Percentiles rank a stretch among this genome's conserved stretches.
Conservation (phyloP, 345 rosid species). For the Garcia nutans region DNA sequence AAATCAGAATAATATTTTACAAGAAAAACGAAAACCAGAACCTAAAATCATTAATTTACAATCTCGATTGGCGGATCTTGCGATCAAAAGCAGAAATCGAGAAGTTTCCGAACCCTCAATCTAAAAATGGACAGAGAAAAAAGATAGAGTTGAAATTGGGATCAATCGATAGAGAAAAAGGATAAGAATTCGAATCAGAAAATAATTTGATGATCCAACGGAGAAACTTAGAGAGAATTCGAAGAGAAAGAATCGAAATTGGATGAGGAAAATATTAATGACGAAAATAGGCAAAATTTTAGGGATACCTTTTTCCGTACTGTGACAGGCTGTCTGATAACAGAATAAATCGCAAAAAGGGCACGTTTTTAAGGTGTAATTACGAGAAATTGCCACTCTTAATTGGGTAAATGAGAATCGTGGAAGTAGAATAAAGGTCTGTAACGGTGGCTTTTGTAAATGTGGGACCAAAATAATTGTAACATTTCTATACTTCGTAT, state of each 20-base stretch:
- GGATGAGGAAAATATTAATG: conserved; percentile 16
- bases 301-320: conserved; percentile 19
- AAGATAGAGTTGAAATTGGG: background rate
- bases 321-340: conserved; percentile 10
- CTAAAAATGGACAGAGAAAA: conserved; percentile 17
- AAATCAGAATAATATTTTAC: background rate
- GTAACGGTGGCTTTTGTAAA: background rate
- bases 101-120: conserved; percentile 28
- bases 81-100: conserved; percentile 11
- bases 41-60: background rate
- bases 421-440: background rate
- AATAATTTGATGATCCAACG: conserved; percentile 3
- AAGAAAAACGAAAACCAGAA: conserved; percentile 2
- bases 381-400: conserved; percentile 31
- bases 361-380: conserved; percentile 26
- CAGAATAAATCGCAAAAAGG: conserved; percentile 14
- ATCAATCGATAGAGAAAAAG: conserved; percentile 20
- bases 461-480: too few species aligned
- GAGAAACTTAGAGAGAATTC: conserved; percentile 18
- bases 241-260: conserved; percentile 14
- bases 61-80: conserved; percentile 12
- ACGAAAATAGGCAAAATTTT: conserved; percentile 23
- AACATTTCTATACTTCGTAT: too few species aligned
- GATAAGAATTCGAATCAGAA: background rate
- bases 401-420: background rate